Base-by-base conservation (phyloP, 768 basidiomycete genomes). In the Saitozyma podzolica region DNA sequence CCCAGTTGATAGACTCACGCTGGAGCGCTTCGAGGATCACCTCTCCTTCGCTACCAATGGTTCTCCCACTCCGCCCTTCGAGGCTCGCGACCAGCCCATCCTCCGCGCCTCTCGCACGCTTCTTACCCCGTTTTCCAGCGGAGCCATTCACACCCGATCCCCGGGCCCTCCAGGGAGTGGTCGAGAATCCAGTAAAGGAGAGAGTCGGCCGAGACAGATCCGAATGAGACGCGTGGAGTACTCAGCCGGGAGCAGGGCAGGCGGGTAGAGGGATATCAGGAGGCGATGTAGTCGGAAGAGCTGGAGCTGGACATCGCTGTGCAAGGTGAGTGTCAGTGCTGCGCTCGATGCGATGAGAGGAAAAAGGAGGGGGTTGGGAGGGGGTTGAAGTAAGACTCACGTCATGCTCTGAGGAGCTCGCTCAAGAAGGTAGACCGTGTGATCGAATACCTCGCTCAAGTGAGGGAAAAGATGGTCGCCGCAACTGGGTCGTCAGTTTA, bases 381-480 rank as follows among this genome's bases (percentile, higher is more conserved):
- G 42, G 41, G 45, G 8, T 20, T 19, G 17, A 19, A 50, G 17
- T 56, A 9, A 29, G 3, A 61, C 74, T 59, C 51, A 76, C 75
- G 45, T 58, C 55, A 66, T 59, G 41, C 50, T 59, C 9, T 41
- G 17, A 1, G 74, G 69, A 0, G 69, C 19, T 11, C 53, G 40
- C 59, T 80, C 79, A 9, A 69, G 48, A 2, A 80, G 67, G 66
- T 69, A 78, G 17, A 77, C 65, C 13, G 67, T 67, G 59, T 78
- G 75, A 20, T 79, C 77, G 19, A 77, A 54, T 45, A 80, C 73
- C 42, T 61, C 55, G 11, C 70, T 67, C 14, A 76, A 62, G 57
- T 78, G 72, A 17, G 78, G 78, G 39, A 79, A 60, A 10, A 80
- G 63, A 54, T 73, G 75, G 42, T 77, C 76, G 13, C 70, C 75